Base-by-base conservation (phyloP, 495 filamentous ascomycete genomes). In the Xylaria bambusicola region DNA sequence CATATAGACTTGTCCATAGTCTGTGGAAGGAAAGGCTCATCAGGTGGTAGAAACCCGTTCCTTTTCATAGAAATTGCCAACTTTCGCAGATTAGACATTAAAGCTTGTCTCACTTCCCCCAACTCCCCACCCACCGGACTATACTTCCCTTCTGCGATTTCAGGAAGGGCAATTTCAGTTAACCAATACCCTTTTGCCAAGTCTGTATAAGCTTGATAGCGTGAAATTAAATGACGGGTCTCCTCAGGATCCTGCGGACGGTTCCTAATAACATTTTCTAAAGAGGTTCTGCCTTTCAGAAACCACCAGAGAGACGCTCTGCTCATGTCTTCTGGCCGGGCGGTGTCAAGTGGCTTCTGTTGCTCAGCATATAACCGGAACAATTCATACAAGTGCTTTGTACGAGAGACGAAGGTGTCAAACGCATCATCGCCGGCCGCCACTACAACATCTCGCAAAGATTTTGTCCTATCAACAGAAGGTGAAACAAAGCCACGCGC, bases 271-370 rank as follows among this genome's bases (percentile, higher is more conserved):
- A 85, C 80, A 9, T 73, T 74, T 73, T 97, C 92, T 47, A 96
- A 75, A 6, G 83, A 80, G 45, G 84, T 80, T 62, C 91, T 84
- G 52, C 90, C 92, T 35, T 81, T 85, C 58, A 95, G 66, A 65
- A 96, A 96, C 92, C 92, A 97, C 92, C 92, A 97, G 2, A 88
- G 70, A 17, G 84, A 85, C 44, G 84, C 87, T 58, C 87, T 77
- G 12, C 89, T 77, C 78, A 92, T 85, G 65, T 91, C 83, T 18
- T 82, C 73, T 2, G 83, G 77, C 7, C 79, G 79, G 10, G 81
- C 84, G 52, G 78, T 80, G 53, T 78, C 71, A n/a, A 88, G 47
- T 0, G 88, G 84, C 54, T 82, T 83, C n/a, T 83, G 80, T 41
- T 82, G 79, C 65, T 93, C 88, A 2, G 90, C 86, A 46, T 91